Evolutionary conservation across 305 asterid genomes (phyloP).

Genomic region (Fraxinus velutina): DNA sequence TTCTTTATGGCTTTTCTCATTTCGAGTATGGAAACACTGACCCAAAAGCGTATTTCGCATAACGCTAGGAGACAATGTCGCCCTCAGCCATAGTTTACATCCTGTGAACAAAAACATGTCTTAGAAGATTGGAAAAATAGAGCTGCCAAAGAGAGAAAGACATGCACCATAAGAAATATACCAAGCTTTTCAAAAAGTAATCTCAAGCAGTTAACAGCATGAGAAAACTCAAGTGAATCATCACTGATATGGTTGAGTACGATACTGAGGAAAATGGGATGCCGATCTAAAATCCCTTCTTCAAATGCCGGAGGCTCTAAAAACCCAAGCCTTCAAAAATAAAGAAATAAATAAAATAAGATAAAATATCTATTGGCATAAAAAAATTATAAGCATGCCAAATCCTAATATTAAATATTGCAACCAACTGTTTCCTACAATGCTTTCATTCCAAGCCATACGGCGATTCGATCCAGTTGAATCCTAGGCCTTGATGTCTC

Average conservation of each 20-base stretch:
- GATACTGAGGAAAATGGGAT: slow-evolving; percentile 90
- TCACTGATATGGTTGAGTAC: slow-evolving; percentile 93
- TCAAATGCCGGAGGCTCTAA: slow-evolving; percentile 96
- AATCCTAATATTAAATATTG: slow-evolving; percentile 31
- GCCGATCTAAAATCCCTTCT: slow-evolving; percentile 92
- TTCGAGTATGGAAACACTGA: slow-evolving; percentile 97
- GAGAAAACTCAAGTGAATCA: slow-evolving; percentile 88
- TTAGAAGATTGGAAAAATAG: slow-evolving; percentile 20
- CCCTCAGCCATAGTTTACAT: slow-evolving; percentile 94
- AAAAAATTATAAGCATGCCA: slow-evolving; percentile 23
- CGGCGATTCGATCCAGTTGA: slow-evolving; percentile 78
- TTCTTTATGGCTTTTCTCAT: slow-evolving; percentile 97
- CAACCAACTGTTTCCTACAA: slow-evolving; percentile 75
- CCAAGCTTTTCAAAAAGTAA: slow-evolving; percentile 95
- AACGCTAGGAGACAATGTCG: slow-evolving; percentile 90
- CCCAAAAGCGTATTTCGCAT: slow-evolving; percentile 96
- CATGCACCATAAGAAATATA: slow-evolving; percentile 31
- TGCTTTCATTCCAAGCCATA: slow-evolving; percentile 99
- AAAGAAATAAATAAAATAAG: slow-evolving; percentile 33
- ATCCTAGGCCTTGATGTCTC: slow-evolving; percentile 80
- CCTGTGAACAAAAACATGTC: slow-evolving; percentile 45
- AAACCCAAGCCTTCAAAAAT: slow-evolving; percentile 79
- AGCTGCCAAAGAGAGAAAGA: slow-evolving; percentile 22
- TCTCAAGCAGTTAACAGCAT: slow-evolving; percentile 90
- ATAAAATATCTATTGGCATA: slow-evolving; percentile 31